Base-by-base conservation (phyloP, 306 rosid genomes). In the Oemleria cerasiformis region DNA sequence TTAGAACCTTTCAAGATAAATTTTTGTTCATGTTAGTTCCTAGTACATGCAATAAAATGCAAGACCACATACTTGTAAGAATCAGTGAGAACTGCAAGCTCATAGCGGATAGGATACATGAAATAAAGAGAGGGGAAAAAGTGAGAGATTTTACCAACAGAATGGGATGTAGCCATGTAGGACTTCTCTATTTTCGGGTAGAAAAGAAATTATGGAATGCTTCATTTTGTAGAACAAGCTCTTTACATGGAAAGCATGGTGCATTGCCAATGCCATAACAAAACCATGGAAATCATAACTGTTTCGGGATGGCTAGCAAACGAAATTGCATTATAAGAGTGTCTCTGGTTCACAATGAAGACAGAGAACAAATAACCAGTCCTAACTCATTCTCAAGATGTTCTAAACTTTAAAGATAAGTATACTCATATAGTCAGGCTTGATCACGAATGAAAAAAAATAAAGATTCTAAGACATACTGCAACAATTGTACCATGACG, bases 11-110 rank as follows among this genome's bases (percentile, higher is more conserved):
- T 54, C 78, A 76, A 70, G 83, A 68, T 72, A 53, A 81, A 73
- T 65, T 87, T 77, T 78, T 79, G 83, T 69, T 34, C 66, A 60
- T 79, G 74, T 76, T 64, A 60, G 56, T 71, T 59, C 50, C 54
- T 16, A 56, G 44, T 34, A 64, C 39, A 70, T 9, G 43, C 56
- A 57, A 56, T 16, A 30, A 42, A 55, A 43, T 57, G 25, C 34
- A 56, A 57, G 21, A 54, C 25, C 25, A 70, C 43, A 7, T 23
- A 43, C 41, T 40, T 14, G 6, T 41, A 55, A 54, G 41, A 55
- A 9, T 14, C 63, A 25, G 36, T 20, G 39, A 53, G 49, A 69
- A 69, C 5, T 13, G 16, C 63, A 39, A 54, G 5, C 21, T 19
- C 30, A 50, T n/a, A 6, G 47, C 30, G 16, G 21, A 30, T 16